Evolutionary conservation across 2,329 filamentous ascomycete genomes (phyloP), one percentile per base, ranked within the genome.

Genomic region (Harringtonia aguacate): DNA sequence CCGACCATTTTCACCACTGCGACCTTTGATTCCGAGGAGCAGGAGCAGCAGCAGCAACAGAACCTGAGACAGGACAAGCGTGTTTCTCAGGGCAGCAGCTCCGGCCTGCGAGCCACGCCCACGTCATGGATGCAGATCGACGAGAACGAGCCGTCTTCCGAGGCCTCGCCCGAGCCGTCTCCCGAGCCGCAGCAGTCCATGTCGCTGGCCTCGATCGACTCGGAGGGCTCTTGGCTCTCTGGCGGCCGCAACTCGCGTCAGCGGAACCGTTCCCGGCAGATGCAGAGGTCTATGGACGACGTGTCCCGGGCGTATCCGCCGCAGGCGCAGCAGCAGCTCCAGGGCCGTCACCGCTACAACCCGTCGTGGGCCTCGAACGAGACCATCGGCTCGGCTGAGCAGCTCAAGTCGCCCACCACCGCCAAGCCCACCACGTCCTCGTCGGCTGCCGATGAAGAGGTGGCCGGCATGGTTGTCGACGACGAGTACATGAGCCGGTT

Each of bases 151-250:
- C 59, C 66, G 22, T 79, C 73, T 6, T 78, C 69, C 17, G 80
- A 72, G 52, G n/a, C n/a, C n/a, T n/a, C n/a, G n/a, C n/a, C 63
- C 5, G 63, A 67, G 21, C 59, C 66, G 22, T 79, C 73, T 6
- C 78, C 69, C 17, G 80, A 72, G 52, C 72, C 66, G 30, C 74
- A 87, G 56, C 74, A 88, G 57, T 86, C 88, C 27, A 83, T 89
- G 60, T 97, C 90, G 0, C 72, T 97, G 17, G 92, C 88, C 2
- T 95, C 89, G 0, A 86, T 97, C 47, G 92, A 95, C 57, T 95
- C 89, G 0, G 92, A 98, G 65, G 92, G 77, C 5, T 95, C 89
- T 1, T 98, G 92, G 92, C 79, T 98, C 36, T 92, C 88, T 4
- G 88, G 90, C 15, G 80, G n/a, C n/a, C n/a, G 81, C 45, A 61